Evolutionary conservation across 1,284 basidiomycete genomes (phyloP), one percentile per base, ranked within the genome.

Genomic region (Cryptococcus maquisensis): DNA sequence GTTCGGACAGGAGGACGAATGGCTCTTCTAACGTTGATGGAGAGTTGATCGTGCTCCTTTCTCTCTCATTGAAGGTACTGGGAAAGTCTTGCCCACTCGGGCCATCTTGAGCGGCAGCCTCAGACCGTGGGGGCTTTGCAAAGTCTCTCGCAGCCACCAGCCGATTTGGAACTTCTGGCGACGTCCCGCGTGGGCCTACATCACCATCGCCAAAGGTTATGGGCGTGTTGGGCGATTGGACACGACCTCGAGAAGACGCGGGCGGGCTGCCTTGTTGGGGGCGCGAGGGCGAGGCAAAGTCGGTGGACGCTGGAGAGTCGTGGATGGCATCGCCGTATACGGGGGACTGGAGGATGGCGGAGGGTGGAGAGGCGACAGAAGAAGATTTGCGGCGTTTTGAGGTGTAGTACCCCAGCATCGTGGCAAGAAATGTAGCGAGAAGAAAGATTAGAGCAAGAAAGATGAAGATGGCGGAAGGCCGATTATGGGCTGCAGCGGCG

Each of bases 91-190:
- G 3, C 13, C 8, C 21, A 15, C 16, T 10, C 10, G 43, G 8
- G 12, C 20, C 43, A 2, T 15, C 43, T 44, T 44, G 43, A 16
- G 18, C n/a, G 4, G 20, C 7, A 16, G 18, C 10, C 8, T 24
- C 24, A 23, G 24, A 24, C 23, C 16, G 43, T 10, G 20, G 43
- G 16, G 43, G 24, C 10, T 21, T 16, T 10, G 43, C 43, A 38
- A 54, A 57, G 53, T 57, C 56, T 36, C 45, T 52, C 6, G 56
- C 42, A 12, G 49, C 20, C 38, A 57, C 37, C 7, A 57, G 40
- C 40, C 40, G 40, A 8, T 10, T 3, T 18, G 40, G 40, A 16
- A 10, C 18, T 10, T 16, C 16, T 10, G 18, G 6, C 7, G 18
- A 8, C 40, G 39, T 21, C 9, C 16, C 9, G 9, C 39, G 39